Evolutionary conservation across 1,284 basidiomycete species (phyloP).

Genomic region (Trichosporon asahii): DNA sequence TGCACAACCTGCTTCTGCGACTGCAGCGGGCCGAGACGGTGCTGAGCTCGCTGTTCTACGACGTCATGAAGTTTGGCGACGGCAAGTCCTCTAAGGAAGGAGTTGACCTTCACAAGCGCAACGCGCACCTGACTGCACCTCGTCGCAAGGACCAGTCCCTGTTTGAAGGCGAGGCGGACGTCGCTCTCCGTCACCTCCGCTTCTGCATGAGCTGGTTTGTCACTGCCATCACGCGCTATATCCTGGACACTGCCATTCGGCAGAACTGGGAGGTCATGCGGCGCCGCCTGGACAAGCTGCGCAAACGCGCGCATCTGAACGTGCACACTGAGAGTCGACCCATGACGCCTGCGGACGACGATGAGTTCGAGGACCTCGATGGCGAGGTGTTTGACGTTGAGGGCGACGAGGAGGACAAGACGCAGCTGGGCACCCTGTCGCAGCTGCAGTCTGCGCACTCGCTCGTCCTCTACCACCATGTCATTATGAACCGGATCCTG

Average conservation of each 20-base stretch:
- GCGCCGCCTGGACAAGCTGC: conserved; percentile 43
- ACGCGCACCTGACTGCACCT: not conserved
- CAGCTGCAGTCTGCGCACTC: conserved; percentile 64
- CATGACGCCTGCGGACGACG: conserved; percentile 24
- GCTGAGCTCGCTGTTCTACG: conserved; percentile 62
- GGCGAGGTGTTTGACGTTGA: conserved; percentile 19
- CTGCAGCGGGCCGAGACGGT: conserved; percentile 73
- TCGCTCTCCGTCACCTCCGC: conserved; percentile 63
- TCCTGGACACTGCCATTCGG: conserved; percentile 71
- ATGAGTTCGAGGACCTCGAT: conserved; percentile 24
- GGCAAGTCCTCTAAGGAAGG: conserved; percentile 6
- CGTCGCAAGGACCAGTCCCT: not conserved
- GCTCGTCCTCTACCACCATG: conserved; percentile 66
- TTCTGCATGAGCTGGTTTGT: conserved; percentile 71
- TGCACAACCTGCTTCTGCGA: conserved; percentile 73
- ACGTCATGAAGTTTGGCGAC: conserved; percentile 29
- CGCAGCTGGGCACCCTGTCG: conserved; percentile 26
- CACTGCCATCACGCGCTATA: conserved; percentile 62
- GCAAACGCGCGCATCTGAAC: conserved; percentile 13
- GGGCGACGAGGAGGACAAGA: conserved; percentile 43
- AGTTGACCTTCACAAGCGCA: not conserved
- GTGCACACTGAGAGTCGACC: conserved; percentile 24
- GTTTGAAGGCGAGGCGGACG: conserved; percentile 51
- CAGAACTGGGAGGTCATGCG: conserved; percentile 70
- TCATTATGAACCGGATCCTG: conserved; percentile 69